Base-by-base conservation (phyloP, 495 filamentous ascomycete genomes). In the Cladorrhinum samala region DNA sequence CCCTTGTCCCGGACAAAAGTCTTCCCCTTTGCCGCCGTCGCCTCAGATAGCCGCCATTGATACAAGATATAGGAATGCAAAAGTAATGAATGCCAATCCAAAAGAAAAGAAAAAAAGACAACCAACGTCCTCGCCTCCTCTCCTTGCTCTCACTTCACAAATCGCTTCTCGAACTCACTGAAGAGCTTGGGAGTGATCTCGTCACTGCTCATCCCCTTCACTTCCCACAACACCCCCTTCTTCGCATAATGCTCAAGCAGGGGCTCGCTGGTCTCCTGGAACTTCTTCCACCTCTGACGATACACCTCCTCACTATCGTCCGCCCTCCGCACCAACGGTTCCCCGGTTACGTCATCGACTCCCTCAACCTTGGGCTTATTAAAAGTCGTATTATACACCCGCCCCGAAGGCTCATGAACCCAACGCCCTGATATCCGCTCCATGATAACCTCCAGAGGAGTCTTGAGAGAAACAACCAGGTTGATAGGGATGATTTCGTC, bases 311-410 rank as follows among this genome's bases (percentile, higher is more conserved):
- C 82, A 57, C 82, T 84, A 66, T 98, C 93, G 61, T 98, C 93
- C 14, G 81, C 72, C 53, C 93, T 76, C 58, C 92, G 84, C 25
- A 86, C 88, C 55, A 98, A 72, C 20, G 79, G 72, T 67, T 98
- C 93, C 18, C 94, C 93, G 0, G 94, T 98, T 48, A 95, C 66
- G 65, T 98, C 93, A 69, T 98, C 93, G 63, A 77, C 79, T 18
- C 94, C 92, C 0, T 80, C 68, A 8, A 90, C 82, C 57, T 84
- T 85, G 2, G 93, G 94, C 6, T 83, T 72, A 61, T 97, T 88
- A 77, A 95, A 98, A 2, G 84, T 86, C 0, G 86, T 92, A 63
- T 97, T 98, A 73, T 98, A 98, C 2, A 95, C 82, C 13, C 93
- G 78, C 2, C 93, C 93, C 2, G 88, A 93, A 0, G 92, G 86